A percentile compares a stretch with the other conserved stretches of the same genome.
Evolutionary conservation across 371 early-diverging fungal genomes (phyloP).

Genomic region (Chytridium lagenaria): DNA sequence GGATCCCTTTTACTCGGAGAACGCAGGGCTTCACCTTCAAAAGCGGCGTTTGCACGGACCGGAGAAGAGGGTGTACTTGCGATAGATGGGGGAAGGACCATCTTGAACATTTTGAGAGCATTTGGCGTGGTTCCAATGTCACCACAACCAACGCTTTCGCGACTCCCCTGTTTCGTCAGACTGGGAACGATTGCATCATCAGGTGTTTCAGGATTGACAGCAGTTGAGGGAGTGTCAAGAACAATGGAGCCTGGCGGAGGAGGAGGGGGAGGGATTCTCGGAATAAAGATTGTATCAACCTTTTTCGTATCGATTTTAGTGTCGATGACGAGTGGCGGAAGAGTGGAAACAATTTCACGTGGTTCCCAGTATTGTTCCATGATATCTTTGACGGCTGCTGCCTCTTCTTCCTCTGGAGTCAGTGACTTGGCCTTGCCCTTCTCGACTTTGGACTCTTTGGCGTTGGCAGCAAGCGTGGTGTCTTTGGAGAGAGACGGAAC

Average conservation of each 20-base stretch:
- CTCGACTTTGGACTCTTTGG: no score
- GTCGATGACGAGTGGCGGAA: constrained; percentile 54
- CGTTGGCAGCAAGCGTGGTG: no score
- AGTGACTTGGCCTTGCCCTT: no score
- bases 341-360: constrained; percentile 53
- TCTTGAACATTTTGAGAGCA: background rate
- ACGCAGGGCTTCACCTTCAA: background rate
- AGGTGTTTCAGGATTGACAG: background rate
- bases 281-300: background rate
- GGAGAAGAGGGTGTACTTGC: no score
- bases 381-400: constrained; percentile 47
- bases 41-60: no score
- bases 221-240: background rate
- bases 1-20: background rate
- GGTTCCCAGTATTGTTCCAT: constrained; percentile 56
- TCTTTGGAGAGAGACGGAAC: no score
- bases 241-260: background rate
- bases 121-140: background rate
- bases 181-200: background rate
- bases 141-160: constrained; percentile 1
- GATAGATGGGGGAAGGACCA: background rate
- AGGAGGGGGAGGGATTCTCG: background rate
- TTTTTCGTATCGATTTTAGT: background rate
- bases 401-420: constrained; percentile 39
- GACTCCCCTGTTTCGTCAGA: background rate